Base-by-base conservation (phyloP, 805 yeast genomes). In the Debaryomyces tyrocola region DNA sequence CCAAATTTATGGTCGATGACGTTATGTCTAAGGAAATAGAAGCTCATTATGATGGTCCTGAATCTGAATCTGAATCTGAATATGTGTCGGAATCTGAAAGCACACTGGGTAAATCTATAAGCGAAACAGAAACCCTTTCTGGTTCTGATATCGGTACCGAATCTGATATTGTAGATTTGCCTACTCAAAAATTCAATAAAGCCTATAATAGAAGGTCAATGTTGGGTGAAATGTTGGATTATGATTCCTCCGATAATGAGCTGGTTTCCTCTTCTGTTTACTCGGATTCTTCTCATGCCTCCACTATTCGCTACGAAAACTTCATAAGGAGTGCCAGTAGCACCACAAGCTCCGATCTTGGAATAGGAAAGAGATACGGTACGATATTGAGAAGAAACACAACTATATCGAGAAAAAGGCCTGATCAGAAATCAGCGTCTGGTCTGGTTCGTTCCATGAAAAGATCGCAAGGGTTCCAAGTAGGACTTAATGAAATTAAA, bases 221-320 rank as follows among this genome's bases (percentile, higher is more conserved):
- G 55, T 57, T 73, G 50, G 74, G 75, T 28, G 76, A 73, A 9
- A 71, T 73, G 78, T 59, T 73, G 45, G 77, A 71, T 44, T 70
- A 73, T 51, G 64, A 62, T n/a, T 70, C 75, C 7, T 53, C 56
- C 2, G 55, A 50, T 35, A 40, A 34, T 17, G 49, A 51, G 14
- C 40, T 37, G 37, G 33, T 35, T 34, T 39, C 39, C 17, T 40
- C 47, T 1, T 20, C 44, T 2, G 40, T 21, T 9, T 20, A 27
- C n/a, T 27, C 43, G 7, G 36, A 24, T 33, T 14, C 24, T 2
- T 14, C 34, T 4, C 14, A 21, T 3, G 17, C 34, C 6, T 21
- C 21, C 6, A 15, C 14, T 9, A 15, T 24, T 17, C 20, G 15
- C 24, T 17, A 12, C 12, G 27, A 20, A 36, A 36, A 20, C n/a